These are phyloP conservation scores for Viola odorata DNA, from an alignment of 345 rosid genomes.

Conservation along the genomic window DNA sequence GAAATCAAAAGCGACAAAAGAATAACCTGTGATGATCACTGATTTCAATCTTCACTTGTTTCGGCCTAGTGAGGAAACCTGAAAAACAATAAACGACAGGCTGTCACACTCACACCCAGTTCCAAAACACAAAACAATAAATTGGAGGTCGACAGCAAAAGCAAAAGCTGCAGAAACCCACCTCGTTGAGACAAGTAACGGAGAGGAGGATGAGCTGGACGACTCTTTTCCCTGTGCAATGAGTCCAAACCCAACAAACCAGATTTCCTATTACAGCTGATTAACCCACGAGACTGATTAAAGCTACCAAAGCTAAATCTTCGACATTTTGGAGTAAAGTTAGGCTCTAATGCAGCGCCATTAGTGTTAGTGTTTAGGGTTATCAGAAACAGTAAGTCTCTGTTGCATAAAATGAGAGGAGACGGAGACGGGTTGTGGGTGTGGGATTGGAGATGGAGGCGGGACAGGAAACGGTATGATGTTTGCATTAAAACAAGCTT, in stretches of 20 bases:
- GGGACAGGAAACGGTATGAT: slow-evolving; percentile 43
- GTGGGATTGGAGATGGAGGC: slow-evolving; percentile 40
- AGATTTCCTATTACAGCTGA: slow-evolving; percentile 16
- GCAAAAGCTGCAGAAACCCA: slow-evolving; percentile 18
- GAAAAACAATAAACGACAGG: background rate
- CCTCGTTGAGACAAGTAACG: slow-evolving; percentile 37
- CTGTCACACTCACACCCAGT: background rate
- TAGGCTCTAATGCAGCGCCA: slow-evolving; percentile 7
- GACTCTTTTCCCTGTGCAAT: slow-evolving; percentile 16
- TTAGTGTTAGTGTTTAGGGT: slow-evolving; percentile 7
- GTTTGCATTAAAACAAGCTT: slow-evolving; percentile 35
- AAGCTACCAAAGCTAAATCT: slow-evolving; percentile 17
- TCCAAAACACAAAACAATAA: background rate
- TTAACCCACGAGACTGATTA: slow-evolving; percentile 24
- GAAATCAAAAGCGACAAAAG: background rate
- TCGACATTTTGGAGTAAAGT: slow-evolving; percentile 20
- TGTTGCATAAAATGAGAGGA: slow-evolving; percentile 7
- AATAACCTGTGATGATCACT: slow-evolving; percentile 72
- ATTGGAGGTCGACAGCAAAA: slow-evolving; percentile 9
- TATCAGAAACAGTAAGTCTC: slow-evolving; percentile 3
- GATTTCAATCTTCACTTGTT: slow-evolving; percentile 61
- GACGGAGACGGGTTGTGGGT: slow-evolving; percentile 11
- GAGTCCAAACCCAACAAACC: slow-evolving; percentile 35
- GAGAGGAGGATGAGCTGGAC: slow-evolving; percentile 9
- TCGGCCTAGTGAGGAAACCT: slow-evolving; percentile 73